Evolutionary conservation across 805 yeast species (phyloP).

Genomic region (Spencermartinsiella europaea): DNA sequence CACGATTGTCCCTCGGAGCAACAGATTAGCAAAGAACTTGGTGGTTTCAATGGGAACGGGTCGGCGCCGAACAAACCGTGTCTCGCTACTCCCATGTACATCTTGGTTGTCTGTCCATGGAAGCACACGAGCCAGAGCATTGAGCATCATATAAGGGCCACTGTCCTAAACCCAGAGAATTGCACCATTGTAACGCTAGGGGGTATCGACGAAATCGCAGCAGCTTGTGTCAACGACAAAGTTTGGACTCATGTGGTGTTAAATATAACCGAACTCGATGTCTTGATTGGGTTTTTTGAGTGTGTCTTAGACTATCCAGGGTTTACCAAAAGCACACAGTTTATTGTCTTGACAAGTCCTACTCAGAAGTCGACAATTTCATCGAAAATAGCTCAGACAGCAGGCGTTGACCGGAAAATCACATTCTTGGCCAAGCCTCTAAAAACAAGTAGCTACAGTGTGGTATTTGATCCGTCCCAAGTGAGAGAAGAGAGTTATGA

Average conservation of each 20-base stretch:
- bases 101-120: constrained; percentile 28
- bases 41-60: constrained; percentile 1
- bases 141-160: constrained; percentile 26
- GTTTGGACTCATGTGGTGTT: constrained; percentile 29
- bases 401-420: constrained; percentile 6
- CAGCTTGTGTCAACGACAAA: background rate
- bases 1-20: constrained; percentile 22
- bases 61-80: constrained; percentile 1
- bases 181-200: constrained; percentile 12
- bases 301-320: constrained; percentile 3
- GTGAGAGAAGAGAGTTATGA: constrained; percentile 21
- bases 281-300: constrained; percentile 16
- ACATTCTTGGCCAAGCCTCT: constrained; percentile 22
- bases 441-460: constrained; percentile 22
- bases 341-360: constrained; percentile 20
- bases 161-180: constrained; percentile 20
- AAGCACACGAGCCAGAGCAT: constrained; percentile 25
- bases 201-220: constrained; percentile 6
- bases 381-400: constrained; percentile 1
- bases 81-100: constrained; percentile 9
- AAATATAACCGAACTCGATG: constrained; percentile 22
- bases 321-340: constrained; percentile 2
- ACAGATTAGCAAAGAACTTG: constrained; percentile 13
- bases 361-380: constrained; percentile 14
- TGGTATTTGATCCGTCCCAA: constrained; percentile 23